Base-by-base conservation (phyloP, 2,329 filamentous ascomycete genomes). In the Pseudogymnoascus sp. region DNA sequence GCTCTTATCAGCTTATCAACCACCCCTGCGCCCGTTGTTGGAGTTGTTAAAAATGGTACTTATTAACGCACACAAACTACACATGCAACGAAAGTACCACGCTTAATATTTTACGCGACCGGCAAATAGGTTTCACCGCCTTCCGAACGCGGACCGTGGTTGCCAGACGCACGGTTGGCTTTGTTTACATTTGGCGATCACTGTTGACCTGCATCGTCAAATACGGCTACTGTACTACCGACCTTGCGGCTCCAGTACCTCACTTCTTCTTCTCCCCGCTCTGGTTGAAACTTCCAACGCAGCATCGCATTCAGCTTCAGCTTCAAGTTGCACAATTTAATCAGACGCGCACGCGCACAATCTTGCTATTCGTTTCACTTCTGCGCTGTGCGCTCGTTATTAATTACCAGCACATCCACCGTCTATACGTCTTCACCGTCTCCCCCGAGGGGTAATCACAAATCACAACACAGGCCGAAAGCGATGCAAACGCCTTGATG, bases 401-500 rank as follows among this genome's bases (percentile, higher is more conserved):
- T 38, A 57, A 38, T 35, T 34, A n/a, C 35, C 12, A 12, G 8
- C 55, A 37, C 12, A 57, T 23, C 35, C 15, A 21, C n/a, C 41
- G n/a, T 38, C 28, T 23, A 38, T 35, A 41, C 38, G 57, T 58
- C 57, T 58, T 45, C 57, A 39, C 38, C 35, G 38, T 58, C 57
- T 58, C 35, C 33, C 33, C 34, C 57, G 57, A 39, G 34, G 41
- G 41, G 45, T 58, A 58, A 37, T 30, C 19, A 39, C 19, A 37
- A 39, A 15, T 58, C 57, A 39, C 10, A 34, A 37, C 33, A 34
- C 37, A 39, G 18, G 35, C n/a, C 34, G 34, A 35, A 38, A 21
- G 35, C 34, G 35, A 39, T 39, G 35, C 28, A 33, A 60, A 57
- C 60, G 59, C 58, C 67, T 68, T 65, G 57, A 30, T 60, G 61